Conservation (phyloP, 2,329 filamentous ascomycete species). For the Pseudogymnoascus sp. region DNA sequence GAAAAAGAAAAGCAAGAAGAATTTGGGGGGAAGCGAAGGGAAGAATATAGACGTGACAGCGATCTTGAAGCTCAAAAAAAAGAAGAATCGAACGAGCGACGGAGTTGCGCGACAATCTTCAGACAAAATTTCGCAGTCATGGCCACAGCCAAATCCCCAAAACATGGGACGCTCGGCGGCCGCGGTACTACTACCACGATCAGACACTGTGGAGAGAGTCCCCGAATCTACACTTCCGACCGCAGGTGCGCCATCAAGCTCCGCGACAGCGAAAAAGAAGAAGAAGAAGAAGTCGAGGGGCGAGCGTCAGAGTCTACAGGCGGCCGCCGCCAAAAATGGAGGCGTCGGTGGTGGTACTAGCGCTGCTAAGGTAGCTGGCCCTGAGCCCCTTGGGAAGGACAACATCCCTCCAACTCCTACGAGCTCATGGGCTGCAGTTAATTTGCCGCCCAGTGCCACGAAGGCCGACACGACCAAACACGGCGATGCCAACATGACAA, state of each 20-base stretch:
- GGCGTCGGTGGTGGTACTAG: neutral
- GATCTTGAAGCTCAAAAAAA: neutral
- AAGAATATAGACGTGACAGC: neutral
- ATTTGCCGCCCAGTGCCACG: neutral
- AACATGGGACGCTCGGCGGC: neutral
- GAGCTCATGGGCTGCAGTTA: neutral
- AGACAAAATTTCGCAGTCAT: neutral
- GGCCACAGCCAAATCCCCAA: too few relatives aligned
- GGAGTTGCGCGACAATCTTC: neutral
- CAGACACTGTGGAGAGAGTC: neutral
- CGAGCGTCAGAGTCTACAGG: constrained; percentile 7
- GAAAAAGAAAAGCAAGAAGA: neutral
- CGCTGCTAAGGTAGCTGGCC: neutral
- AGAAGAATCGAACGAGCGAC: neutral
- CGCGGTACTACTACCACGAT: neutral
- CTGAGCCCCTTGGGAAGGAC: neutral
- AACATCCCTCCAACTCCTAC: neutral
- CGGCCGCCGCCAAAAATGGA: constrained; percentile 7
- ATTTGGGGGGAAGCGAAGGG: neutral
- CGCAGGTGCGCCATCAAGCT: neutral
- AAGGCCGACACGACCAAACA: neutral
- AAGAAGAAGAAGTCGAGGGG: constrained; percentile 1
- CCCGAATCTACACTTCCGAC: neutral
- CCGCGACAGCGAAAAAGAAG: constrained; percentile 5
- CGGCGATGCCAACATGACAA: neutral